Evolutionary conservation across 306 rosid genomes (phyloP), one percentile per base, ranked within the genome.

Genomic region (Corylus heterophylla): DNA sequence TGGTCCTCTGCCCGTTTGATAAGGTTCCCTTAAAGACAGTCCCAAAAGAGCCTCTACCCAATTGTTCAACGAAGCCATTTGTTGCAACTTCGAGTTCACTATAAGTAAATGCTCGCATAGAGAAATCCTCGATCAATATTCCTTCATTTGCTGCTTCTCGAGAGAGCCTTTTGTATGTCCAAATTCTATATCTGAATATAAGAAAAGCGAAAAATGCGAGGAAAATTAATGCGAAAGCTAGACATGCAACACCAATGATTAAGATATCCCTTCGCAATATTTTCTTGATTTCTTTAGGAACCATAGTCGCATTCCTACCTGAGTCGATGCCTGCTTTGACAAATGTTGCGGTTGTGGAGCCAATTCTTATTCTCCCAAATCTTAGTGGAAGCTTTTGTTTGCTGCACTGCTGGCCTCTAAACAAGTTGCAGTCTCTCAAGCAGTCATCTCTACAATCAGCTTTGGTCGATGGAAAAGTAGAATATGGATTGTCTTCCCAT

Each of bases 381-480:
- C 20, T 29, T 69, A 80, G 70, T 0, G 83, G 83, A 18, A 77
- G 29, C 64, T 0, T 73, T 22, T 76, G 78, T 54, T 80, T 80
- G 7, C 27, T 74, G 72, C 87, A 81, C 11, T 4, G 0, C 45
- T 20, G 44, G 39, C 54, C 51, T 20, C 1, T 8, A 22, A 48
- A 77, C 4, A 31, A 77, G 64, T 29, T 4, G 25, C 80, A 84
- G 44, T 84, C 87, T 3, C 16, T 62, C 77, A n/a, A 52, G 58
- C 77, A 80, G 14, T 73, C 42, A 1, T 67, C 64, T 54, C 1
- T 20, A 13, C 81, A 84, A 17, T 25, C 79, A 47, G 22, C 42
- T 55, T 78, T 25, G 61, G 4, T 51, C 0, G 2, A 11, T 20
- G 58, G 0, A 8, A 42, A 25, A 50, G 1, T 3, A 3, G 54